Percentiles rank a stretch among this genome's conserved stretches.
Conservation (phyloP, 2,329 filamentous ascomycete genomes). For the Sporothrix protearum region DNA sequence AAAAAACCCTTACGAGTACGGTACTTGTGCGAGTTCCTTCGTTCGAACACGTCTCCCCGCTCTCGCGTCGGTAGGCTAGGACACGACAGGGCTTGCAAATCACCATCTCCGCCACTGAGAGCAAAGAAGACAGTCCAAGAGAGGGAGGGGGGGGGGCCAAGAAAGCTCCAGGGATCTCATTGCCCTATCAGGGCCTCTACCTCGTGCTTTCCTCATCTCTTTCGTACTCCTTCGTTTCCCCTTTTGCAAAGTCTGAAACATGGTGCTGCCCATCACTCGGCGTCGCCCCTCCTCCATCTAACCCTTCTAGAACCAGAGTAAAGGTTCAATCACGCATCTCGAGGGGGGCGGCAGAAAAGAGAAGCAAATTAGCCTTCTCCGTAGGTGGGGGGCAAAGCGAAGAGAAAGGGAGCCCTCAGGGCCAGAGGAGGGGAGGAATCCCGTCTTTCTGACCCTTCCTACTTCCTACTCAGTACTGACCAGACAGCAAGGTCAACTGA, state of each 20-base stretch:
- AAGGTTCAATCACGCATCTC: neutral
- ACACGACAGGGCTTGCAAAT: neutral
- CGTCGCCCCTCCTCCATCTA: neutral
- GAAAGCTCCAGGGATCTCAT: neutral
- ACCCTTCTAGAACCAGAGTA: neutral
- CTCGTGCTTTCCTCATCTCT: neutral
- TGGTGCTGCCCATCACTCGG: neutral
- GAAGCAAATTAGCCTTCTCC: neutral
- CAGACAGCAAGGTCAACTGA: neutral
- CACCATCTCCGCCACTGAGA: neutral
- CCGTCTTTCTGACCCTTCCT: neutral
- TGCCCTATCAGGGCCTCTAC: neutral
- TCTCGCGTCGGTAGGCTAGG: neutral
- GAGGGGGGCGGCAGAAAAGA: neutral
- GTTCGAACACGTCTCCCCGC: neutral
- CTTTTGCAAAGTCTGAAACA: neutral
- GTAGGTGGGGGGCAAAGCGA: neutral
- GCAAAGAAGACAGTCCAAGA: neutral
- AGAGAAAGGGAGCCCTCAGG: neutral
- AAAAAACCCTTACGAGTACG: no score
- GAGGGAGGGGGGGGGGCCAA: no score
- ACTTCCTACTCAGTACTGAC: no score
- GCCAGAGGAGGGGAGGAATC: neutral
- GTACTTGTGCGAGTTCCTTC: neutral
- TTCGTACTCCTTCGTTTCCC: neutral